Percentiles rank a stretch among this genome's conserved stretches.
Conservation (phyloP, 73 alveolate genomes). For the Paramecium octaurelia region DNA sequence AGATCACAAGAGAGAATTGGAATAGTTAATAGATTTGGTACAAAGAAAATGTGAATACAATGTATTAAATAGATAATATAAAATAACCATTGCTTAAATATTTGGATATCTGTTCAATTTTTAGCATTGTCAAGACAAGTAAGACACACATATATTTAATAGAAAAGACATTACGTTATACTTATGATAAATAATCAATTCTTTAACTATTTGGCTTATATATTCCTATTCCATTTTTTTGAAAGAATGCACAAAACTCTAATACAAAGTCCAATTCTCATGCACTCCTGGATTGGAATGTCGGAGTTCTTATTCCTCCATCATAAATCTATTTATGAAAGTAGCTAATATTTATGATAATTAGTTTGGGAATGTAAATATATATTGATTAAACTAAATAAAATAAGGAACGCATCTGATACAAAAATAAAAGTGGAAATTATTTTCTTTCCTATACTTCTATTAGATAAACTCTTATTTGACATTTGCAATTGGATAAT, state of each 20-base stretch:
- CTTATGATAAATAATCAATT: background rate
- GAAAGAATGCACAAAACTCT: background rate
- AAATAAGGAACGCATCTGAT: background rate
- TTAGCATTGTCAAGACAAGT: constrained; percentile 3
- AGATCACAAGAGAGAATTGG: background rate
- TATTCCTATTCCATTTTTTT: background rate
- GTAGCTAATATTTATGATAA: background rate
- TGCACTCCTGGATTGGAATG: constrained; percentile 8
- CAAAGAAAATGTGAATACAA: background rate
- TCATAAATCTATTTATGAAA: background rate
- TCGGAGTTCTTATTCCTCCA: background rate
- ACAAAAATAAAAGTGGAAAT: background rate
- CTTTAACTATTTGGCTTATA: background rate
- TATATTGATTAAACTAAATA: background rate
- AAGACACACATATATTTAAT: background rate
- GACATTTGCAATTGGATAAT: background rate
- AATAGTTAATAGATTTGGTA: constrained; percentile 11
- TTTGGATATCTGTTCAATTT: background rate
- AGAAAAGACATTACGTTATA: background rate
- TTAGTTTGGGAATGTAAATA: background rate
- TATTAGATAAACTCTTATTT: background rate
- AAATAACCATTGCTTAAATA: background rate
- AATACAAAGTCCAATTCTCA: background rate
- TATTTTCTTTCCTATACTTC: background rate
- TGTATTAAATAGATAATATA: background rate